Conservation (phyloP, 2,329 filamentous ascomycete species). For the Nigrospora sphaerica region DNA sequence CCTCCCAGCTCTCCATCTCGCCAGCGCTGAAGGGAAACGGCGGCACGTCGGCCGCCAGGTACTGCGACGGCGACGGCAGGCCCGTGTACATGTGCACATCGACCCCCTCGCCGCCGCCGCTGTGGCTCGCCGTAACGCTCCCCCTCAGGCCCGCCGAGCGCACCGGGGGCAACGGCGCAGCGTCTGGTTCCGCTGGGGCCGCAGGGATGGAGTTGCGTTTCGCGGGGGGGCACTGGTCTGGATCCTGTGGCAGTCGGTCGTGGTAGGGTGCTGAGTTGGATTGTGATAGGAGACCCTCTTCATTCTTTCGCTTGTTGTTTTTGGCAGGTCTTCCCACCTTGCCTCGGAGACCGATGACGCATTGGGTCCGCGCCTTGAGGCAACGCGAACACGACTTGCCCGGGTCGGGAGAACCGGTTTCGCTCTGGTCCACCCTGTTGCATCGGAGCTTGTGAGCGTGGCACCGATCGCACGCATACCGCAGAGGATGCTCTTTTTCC, state of each 20-base stretch:
- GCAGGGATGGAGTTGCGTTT: background rate
- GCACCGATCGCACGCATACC: background rate
- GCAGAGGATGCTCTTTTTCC: background rate
- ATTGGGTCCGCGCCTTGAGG: background rate
- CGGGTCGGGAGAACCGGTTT: background rate
- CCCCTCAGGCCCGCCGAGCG: background rate
- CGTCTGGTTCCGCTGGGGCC: background rate
- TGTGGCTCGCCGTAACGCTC: too few relatives aligned
- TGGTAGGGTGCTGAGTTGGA: too few relatives aligned
- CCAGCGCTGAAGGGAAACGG: too few relatives aligned
- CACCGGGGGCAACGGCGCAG: background rate
- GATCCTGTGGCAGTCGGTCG: background rate
- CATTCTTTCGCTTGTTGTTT: background rate
- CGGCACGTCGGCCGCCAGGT: too few relatives aligned
- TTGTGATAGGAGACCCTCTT: too few relatives aligned
- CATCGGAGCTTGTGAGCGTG: background rate
- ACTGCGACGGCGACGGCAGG: too few relatives aligned
- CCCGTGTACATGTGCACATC: too few relatives aligned
- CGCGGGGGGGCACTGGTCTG: background rate
- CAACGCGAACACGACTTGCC: background rate
- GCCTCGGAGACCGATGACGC: background rate
- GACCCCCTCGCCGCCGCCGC: too few relatives aligned
- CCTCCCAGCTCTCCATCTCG: too few relatives aligned
- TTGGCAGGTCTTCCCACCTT: background rate
- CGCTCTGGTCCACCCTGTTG: background rate